A percentile compares a stretch with the other conserved stretches of the same genome.
Conservation (phyloP, 768 basidiomycete genomes). For the Naganishia onofrii region DNA sequence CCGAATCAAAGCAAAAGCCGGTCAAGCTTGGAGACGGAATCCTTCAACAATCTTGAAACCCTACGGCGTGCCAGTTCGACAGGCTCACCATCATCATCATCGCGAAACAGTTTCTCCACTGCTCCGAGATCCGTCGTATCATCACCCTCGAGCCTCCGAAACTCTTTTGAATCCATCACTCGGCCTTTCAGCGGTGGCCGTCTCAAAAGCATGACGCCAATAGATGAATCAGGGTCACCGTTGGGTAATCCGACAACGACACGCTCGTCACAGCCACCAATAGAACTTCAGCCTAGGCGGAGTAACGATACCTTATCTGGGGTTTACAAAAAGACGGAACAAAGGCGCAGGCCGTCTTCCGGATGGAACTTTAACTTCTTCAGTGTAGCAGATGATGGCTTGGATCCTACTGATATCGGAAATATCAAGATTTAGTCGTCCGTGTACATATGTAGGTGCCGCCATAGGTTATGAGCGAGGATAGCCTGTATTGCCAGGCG, state of each 20-base stretch:
- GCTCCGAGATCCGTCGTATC: constrained; percentile 9
- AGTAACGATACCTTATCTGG: not conserved
- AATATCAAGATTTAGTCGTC: constrained; percentile 14
- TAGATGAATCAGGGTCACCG: constrained; percentile 9
- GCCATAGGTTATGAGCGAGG: not conserved
- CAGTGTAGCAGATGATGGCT: constrained; percentile 19
- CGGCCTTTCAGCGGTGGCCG: constrained; percentile 14
- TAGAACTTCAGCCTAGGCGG: not conserved
- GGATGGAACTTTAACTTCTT: constrained; percentile 18
- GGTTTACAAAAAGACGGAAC: not conserved
- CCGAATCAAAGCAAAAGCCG: not conserved
- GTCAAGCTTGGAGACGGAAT: not conserved
- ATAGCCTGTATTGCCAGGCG: not conserved
- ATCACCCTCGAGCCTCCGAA: constrained; percentile 19
- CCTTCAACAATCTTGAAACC: not conserved
- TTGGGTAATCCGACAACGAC: not conserved
- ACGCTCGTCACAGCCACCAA: not conserved
- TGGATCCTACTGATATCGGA: constrained; percentile 13
- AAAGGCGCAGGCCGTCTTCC: not conserved
- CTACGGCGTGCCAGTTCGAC: not conserved
- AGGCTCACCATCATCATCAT: not conserved
- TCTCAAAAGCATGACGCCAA: constrained; percentile 18
- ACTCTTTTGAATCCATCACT: constrained; percentile 16
- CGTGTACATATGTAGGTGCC: not conserved
- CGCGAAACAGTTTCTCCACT: constrained; percentile 7